These are phyloP conservation scores for Tricholoma sp. DNA, from an alignment of 768 basidiomycete species.

Conservation along the genomic window DNA sequence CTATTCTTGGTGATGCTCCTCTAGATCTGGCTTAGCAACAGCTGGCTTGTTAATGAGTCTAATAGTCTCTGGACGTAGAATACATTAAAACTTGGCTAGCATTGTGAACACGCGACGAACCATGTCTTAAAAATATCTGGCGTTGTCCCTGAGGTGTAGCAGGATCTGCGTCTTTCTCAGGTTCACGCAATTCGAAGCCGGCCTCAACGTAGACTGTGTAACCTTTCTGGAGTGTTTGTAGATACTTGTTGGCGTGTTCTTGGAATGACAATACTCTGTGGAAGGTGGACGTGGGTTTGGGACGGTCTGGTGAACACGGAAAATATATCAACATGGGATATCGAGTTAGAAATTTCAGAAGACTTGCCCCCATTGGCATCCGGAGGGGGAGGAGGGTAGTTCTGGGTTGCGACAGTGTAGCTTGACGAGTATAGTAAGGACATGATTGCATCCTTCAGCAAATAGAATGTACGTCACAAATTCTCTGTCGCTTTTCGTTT, in stretches of 20 bases:
- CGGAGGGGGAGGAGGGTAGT: constrained; percentile 51
- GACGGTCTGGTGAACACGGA: constrained; percentile 37
- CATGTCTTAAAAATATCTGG: constrained; percentile 79
- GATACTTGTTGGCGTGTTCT: constrained; percentile 53
- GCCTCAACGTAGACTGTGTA: constrained; percentile 79
- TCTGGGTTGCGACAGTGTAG: constrained; percentile 73
- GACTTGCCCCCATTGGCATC: constrained; percentile 58
- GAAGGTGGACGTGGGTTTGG: constrained; percentile 56
- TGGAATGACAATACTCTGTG: constrained; percentile 74
- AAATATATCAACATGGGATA: background rate
- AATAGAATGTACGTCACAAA: constrained; percentile 56
- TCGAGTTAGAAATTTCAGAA: background rate
- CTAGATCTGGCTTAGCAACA: constrained; percentile 9
- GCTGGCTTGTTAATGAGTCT: constrained; percentile 36
- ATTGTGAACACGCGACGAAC: constrained; percentile 34
- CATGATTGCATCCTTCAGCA: background rate
- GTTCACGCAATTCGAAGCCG: constrained; percentile 68
- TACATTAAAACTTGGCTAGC: background rate
- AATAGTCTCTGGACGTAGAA: constrained; percentile 42
- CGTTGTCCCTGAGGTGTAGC: constrained; percentile 67
- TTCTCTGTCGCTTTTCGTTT: constrained; percentile 71
- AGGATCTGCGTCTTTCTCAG: constrained; percentile 61
- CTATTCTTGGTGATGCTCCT: constrained; percentile 13
- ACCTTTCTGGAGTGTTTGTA: constrained; percentile 64
- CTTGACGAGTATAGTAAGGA: constrained; percentile 30